Evolutionary conservation across 352 stramenopile genomes (phyloP).

Genomic region (Pythium rhizo-oryzae): DNA sequence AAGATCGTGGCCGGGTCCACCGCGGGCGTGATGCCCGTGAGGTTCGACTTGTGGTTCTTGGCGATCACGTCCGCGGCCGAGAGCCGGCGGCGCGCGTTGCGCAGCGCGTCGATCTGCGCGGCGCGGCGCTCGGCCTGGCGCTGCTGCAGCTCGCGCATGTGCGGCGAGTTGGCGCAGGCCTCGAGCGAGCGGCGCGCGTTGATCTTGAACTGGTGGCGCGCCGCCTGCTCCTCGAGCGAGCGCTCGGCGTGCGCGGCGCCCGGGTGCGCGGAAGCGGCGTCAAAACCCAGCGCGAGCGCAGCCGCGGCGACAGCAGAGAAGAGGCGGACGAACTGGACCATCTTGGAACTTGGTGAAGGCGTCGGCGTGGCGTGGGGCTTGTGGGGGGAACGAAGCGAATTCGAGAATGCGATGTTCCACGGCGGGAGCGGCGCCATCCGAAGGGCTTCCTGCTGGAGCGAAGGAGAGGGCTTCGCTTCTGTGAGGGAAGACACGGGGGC

Average conservation of each 20-base stretch:
- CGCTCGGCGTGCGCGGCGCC: neutral
- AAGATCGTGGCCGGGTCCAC: conserved; percentile 9
- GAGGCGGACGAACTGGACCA: conserved; percentile 7
- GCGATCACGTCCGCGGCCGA: conserved; percentile 8
- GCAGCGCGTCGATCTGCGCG: conserved; percentile 3
- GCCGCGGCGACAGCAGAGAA: neutral
- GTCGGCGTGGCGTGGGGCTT: neutral
- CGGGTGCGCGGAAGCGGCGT: neutral
- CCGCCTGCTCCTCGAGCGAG: neutral
- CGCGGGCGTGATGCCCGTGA: conserved; percentile 8
- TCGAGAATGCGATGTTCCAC: neutral
- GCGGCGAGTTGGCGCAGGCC: conserved; percentile 6
- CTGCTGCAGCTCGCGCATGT: conserved; percentile 14
- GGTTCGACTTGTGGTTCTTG: conserved; percentile 14
- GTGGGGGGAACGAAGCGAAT: neutral
- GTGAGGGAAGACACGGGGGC: too few relatives aligned
- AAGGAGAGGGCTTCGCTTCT: too few relatives aligned
- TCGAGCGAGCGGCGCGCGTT: conserved; percentile 7
- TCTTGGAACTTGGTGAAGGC: neutral
- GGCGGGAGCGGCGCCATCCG: too few relatives aligned
- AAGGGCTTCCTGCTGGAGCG: too few relatives aligned
- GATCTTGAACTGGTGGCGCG: neutral
- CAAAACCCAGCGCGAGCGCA: neutral
- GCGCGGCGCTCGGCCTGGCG: neutral
- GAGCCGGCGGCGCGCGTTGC: conserved; percentile 1